Conservation (phyloP, 2,329 filamentous ascomycete genomes). For the Diplodia sapinea region DNA sequence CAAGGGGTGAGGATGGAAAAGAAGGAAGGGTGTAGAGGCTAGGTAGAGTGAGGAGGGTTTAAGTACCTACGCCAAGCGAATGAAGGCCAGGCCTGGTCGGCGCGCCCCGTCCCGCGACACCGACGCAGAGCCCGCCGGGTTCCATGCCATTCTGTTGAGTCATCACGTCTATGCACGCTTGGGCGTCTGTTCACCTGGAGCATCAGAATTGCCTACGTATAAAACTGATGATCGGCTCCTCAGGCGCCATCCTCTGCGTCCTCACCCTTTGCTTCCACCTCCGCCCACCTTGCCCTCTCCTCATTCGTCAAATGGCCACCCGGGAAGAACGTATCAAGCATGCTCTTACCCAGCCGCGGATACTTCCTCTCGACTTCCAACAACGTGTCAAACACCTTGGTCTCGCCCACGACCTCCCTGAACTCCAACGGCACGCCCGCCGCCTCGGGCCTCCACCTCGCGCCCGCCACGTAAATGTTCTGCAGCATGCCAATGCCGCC, state of each 20-base stretch:
- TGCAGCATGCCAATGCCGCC: constrained; percentile 7
- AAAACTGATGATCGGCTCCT: no score
- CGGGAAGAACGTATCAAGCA: constrained; percentile 9
- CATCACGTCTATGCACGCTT: no score
- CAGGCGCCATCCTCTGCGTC: no score
- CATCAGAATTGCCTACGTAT: no score
- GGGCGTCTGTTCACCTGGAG: no score
- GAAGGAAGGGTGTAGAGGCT: not conserved
- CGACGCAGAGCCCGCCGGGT: no score
- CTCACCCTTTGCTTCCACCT: not conserved
- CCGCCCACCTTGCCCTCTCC: not conserved
- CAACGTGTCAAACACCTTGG: constrained; percentile 1
- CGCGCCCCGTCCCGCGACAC: no score
- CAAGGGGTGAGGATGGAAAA: not conserved
- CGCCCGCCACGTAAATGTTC: constrained; percentile 6
- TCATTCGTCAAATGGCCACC: not conserved
- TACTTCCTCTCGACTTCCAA: not conserved
- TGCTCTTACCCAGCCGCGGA: constrained; percentile 1
- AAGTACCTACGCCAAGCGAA: not conserved
- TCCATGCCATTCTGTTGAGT: no score
- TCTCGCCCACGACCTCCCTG: not conserved
- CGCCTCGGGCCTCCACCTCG: not conserved
- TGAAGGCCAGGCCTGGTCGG: no score
- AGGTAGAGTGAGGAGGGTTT: not conserved
- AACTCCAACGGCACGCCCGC: constrained; percentile 7